A percentile compares a stretch with the other conserved stretches of the same genome.
These are phyloP conservation scores for Trichaptum fuscoviolaceum DNA, from an alignment of 768 basidiomycete species.

Conservation along the genomic window DNA sequence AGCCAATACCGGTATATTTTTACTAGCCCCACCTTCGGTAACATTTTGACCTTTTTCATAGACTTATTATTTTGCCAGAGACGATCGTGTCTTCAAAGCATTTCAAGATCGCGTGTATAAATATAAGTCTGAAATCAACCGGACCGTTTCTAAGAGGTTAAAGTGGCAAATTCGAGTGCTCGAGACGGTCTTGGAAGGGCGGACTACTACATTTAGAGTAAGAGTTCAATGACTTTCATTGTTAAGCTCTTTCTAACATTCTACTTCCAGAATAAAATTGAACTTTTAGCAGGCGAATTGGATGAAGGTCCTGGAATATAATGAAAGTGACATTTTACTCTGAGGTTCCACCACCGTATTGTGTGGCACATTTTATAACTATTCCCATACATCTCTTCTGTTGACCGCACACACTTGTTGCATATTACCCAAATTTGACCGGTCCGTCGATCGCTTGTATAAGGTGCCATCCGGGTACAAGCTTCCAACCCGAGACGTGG, in stretches of 20 bases:
- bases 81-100: slow-evolving; percentile 77
- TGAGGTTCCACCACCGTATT: neutral
- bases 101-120: slow-evolving; percentile 42
- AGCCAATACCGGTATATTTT: slow-evolving; percentile 62
- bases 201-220: slow-evolving; percentile 62
- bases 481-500: slow-evolving; percentile 50
- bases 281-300: slow-evolving; percentile 53
- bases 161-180: slow-evolving; percentile 69
- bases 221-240: slow-evolving; percentile 19
- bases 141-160: slow-evolving; percentile 47
- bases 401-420: neutral
- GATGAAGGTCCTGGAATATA: slow-evolving; percentile 57
- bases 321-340: slow-evolving; percentile 14
- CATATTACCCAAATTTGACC: slow-evolving; percentile 2
- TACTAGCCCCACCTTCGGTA: slow-evolving; percentile 6
- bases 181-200: slow-evolving; percentile 58
- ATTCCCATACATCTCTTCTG: neutral
- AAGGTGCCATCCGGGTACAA: slow-evolving; percentile 72
- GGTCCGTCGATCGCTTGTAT: slow-evolving; percentile 46
- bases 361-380: neutral
- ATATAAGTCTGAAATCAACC: slow-evolving; percentile 41
- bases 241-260: slow-evolving; percentile 11
- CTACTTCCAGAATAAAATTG: slow-evolving; percentile 51
- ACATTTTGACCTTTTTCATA: slow-evolving; percentile 23
- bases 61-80: slow-evolving; percentile 93